phyloP scores from a whole-genome alignment of 306 rosid species.

The Prosopis cineraria region DNA sequence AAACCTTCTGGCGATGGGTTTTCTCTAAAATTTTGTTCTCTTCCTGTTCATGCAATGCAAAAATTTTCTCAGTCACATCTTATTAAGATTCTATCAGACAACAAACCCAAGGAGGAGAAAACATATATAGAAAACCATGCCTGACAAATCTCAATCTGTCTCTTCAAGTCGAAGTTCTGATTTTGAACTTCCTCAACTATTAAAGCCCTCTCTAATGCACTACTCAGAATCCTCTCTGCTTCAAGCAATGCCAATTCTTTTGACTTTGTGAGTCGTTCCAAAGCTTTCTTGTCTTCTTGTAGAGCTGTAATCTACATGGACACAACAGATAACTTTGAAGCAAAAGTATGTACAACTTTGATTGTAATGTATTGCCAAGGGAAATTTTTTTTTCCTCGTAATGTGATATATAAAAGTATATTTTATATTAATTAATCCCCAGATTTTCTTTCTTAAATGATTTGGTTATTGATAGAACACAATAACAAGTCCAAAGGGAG shows the following conservation, averaged over 20 bases:
- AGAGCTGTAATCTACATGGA: constrained; percentile 60
- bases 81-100: constrained; percentile 19
- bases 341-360: too few relatives aligned
- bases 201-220: constrained; percentile 77
- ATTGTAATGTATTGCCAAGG: too few relatives aligned
- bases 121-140: constrained; percentile 42
- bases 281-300: constrained; percentile 85
- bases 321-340: constrained; percentile 27
- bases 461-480: too few relatives aligned
- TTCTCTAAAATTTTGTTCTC: constrained; percentile 85
- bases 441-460: background rate
- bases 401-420: background rate
- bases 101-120: constrained; percentile 7
- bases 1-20: constrained; percentile 74
- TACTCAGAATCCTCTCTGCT: constrained; percentile 74
- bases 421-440: background rate
- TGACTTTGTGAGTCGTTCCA: constrained; percentile 75
- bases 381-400: background rate
- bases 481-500: too few relatives aligned
- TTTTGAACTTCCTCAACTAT: constrained; percentile 92
- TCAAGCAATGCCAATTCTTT: constrained; percentile 81
- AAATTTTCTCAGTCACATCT: constrained; percentile 28
- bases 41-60: constrained; percentile 57
- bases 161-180: constrained; percentile 71
- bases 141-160: constrained; percentile 94